Conservation (phyloP, 768 basidiomycete genomes). For the Suillus discolor region DNA sequence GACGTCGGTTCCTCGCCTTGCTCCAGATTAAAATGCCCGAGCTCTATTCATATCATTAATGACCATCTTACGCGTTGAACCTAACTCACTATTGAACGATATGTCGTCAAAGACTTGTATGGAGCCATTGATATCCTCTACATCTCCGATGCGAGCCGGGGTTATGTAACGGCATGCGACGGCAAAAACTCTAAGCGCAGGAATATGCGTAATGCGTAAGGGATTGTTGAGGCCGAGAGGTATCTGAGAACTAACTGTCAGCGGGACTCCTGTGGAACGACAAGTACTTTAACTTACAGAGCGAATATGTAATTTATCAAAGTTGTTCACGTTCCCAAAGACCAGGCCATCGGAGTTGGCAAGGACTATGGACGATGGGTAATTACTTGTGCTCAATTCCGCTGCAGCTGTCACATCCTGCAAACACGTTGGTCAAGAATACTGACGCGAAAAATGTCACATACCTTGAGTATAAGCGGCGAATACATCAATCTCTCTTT, state of each 20-base stretch:
- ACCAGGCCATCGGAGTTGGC: slow-evolving; percentile 54
- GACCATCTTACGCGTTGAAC: neutral
- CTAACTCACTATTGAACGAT: slow-evolving; percentile 59
- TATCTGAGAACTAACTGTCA: slow-evolving; percentile 45
- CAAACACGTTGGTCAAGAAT: slow-evolving; percentile 11
- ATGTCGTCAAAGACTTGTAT: slow-evolving; percentile 70
- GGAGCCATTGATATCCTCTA: slow-evolving; percentile 48
- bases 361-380: slow-evolving; percentile 59
- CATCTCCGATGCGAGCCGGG: slow-evolving; percentile 56
- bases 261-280: slow-evolving; percentile 1
- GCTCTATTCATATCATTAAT: slow-evolving; percentile 20
- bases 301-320: slow-evolving; percentile 81
- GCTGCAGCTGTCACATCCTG: slow-evolving; percentile 58
- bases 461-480: slow-evolving; percentile 70
- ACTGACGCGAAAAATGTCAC: slow-evolving; percentile 8
- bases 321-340: slow-evolving; percentile 66
- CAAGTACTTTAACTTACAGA: slow-evolving; percentile 49
- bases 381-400: slow-evolving; percentile 48
- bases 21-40: slow-evolving; percentile 33
- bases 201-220: slow-evolving; percentile 62
- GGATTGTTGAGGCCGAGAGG: slow-evolving; percentile 76
- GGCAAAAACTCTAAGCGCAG: slow-evolving; percentile 57
- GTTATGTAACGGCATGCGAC: slow-evolving; percentile 60
- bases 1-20: slow-evolving; percentile 66
- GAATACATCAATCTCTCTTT: slow-evolving; percentile 66